These are phyloP conservation scores for Saprolegnia diclina DNA, from an alignment of 352 stramenopile species.

Conservation along the genomic window DNA sequence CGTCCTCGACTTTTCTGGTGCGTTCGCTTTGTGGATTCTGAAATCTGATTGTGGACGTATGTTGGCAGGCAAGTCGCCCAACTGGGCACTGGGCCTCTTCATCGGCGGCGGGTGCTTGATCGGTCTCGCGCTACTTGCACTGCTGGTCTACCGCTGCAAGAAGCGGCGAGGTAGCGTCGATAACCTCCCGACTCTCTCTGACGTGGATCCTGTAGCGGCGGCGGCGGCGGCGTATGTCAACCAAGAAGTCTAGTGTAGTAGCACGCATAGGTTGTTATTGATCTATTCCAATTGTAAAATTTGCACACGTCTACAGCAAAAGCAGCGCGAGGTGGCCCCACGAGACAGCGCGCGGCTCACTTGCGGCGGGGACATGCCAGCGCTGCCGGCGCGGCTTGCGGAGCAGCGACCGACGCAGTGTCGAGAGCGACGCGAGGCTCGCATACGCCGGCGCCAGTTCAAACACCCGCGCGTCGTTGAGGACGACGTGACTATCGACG, in stretches of 20 bases:
- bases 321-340: background rate
- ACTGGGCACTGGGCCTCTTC: conserved; percentile 5
- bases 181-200: too few relatives aligned
- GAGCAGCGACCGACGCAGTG: background rate
- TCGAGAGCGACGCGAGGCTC: background rate
- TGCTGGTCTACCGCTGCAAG: background rate
- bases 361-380: background rate
- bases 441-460: background rate
- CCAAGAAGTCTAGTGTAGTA: background rate
- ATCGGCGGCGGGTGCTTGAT: conserved; percentile 11
- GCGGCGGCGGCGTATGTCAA: background rate
- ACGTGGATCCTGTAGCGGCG: background rate
- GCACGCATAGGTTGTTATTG: too few relatives aligned
- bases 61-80: background rate
- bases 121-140: background rate
- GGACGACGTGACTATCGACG: background rate
- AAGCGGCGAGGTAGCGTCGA: conserved; percentile 11
- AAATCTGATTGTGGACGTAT: background rate
- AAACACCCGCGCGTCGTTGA: background rate
- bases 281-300: background rate
- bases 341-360: background rate
- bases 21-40: background rate
- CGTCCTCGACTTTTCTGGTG: conserved; percentile 9
- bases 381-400: background rate
- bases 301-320: background rate